Evolutionary conservation across 2,329 filamentous ascomycete species (phyloP), one percentile per base, ranked within the genome.

Genomic region (Aspergillus sp.): DNA sequence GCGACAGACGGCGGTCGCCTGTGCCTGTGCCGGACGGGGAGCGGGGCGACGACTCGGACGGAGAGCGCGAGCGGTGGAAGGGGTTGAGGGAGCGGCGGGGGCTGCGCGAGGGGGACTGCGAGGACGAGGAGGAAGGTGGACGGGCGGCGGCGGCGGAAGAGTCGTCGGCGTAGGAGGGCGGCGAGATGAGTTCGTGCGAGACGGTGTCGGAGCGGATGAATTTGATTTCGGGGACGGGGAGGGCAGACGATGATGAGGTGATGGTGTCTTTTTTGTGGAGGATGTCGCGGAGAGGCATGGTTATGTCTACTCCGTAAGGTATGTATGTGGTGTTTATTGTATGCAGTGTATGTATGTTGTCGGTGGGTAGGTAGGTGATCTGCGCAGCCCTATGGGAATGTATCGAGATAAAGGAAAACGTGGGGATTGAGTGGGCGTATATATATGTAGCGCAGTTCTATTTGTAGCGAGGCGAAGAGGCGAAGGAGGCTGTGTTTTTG

Each of bases 141-240:
- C 19, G 25, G 45, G n/a, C 53, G 49, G 58, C 59, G 21, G 3
- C 21, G 21, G 3, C 23, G 7, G 23, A 6, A 9, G 23, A 25
- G 63, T 79, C 78, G 52, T 76, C 77, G 13, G 74, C 73, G 60
- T 79, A 80, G 48, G 69, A 68, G 5, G 91, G 88, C 10, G 89
- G 88, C 51, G 84, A 78, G 68, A 96, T 89, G 59, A 88, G 77
- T 70, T 97, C 91, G 68, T 91, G 83, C 1, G 87, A 85, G 59
- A 85, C 75, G 1, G 92, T 96, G 67, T 96, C 93, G 59, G 89
- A 88, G 56, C 91, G 87, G 65, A 94, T 81, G 75, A 97, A 91
- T 58, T 81, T 90, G 76, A 97, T 91, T 61, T 89, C 85, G 52
- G 88, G 86, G 1, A 78, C 58, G 68, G 60, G 81, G 14, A 32